Base-by-base conservation (phyloP, 495 filamentous ascomycete species). In the Alectoria sarmentosa region DNA sequence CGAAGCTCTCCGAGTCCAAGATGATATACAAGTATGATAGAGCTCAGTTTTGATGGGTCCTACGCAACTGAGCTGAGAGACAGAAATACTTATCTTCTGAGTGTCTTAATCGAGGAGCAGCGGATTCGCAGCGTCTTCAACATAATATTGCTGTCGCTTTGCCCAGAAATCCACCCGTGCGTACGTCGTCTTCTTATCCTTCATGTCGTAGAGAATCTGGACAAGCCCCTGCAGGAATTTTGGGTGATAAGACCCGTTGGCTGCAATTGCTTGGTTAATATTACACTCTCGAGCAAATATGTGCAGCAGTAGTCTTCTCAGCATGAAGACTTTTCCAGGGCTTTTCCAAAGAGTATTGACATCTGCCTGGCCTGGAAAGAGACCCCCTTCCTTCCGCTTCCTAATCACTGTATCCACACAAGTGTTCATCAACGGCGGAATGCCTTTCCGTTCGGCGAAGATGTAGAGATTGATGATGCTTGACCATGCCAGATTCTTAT, bases 141-240 rank as follows among this genome's bases (percentile, higher is more conserved):
- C 46, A 41, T 65, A 62, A 6, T 55, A 68, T 2, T 48, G 48
- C 10, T 23, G 17, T 3, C 63, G 26, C 15, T 21, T 32, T 26
- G 49, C 23, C 62, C 42, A 65, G 23, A 67, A 58, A 9, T 65
- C 30, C 30, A 61, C n/a, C 1, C 36, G 34, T 17, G 58, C 30
- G 34, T 60, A 32, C 38, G 34, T 41, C 3, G 14, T 42, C 48
- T 6, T 23, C 46, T 32, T 17, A 1, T 44, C 37, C 9, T 57
- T 61, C 56, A 58, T 62, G 3, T 60, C 32, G 34, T 58, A 62
- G 0, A 65, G 32, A 1, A 23, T 49, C 0, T 32, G n/a, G 1
- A 68, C 61, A 7, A 65, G 34, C 1, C 62, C 66, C 14, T 65
- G 44, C 5, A 68, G 48, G 26, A 68, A 68, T 1, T 39, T 14